Base-by-base conservation (phyloP, 805 yeast genomes). In the Cyberlindnera mrakii region DNA sequence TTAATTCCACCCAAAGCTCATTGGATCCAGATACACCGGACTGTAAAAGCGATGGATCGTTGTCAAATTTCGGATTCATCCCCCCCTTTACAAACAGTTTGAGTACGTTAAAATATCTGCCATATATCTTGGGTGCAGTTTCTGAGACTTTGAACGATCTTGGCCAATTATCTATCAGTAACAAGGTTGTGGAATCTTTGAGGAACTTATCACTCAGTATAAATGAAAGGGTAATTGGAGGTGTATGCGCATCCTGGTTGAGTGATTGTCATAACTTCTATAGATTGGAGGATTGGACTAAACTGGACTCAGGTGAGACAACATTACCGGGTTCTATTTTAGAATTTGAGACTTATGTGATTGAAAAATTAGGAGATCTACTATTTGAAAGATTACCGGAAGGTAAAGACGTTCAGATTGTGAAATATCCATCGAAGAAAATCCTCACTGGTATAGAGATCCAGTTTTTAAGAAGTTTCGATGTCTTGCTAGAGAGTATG, bases 11-110 rank as follows among this genome's bases (percentile, higher is more conserved):
- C 1, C 59, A 57, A 29, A 51, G 50, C 3, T 46, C 53, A 6
- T 38, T 51, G 7, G 49, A 49, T 37, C 37, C 41, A 6, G 37
- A 54, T 0, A 41, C 39, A 8, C 16, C 41, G 9, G 13, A 44
- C 11, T 47, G 44, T 4, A 44, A 43, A 6, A 47, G 52, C 11
- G 51, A 60, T 10, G 68, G 67, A 6, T 35, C 53, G 1, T 57
- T 67, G 1, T 37, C 50, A 6, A 61, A 63, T 30, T 76, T 67
- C 57, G 81, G 82, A 1, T 80, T 79, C 52, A 56, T 82, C 18
- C 90, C 91, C 3, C 81, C 82, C 1, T 67, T 68, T 42, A 69
- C 88, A 1, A 85, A 82, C 54, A 74, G 83, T 8, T 63, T 85
- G 19, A 71, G 85, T 37, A 69, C 83, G 3, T 58, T 79, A 30